These are phyloP conservation scores for Claviceps humidiphila DNA, from an alignment of 2,329 filamentous ascomycete genomes.

Conservation along the genomic window DNA sequence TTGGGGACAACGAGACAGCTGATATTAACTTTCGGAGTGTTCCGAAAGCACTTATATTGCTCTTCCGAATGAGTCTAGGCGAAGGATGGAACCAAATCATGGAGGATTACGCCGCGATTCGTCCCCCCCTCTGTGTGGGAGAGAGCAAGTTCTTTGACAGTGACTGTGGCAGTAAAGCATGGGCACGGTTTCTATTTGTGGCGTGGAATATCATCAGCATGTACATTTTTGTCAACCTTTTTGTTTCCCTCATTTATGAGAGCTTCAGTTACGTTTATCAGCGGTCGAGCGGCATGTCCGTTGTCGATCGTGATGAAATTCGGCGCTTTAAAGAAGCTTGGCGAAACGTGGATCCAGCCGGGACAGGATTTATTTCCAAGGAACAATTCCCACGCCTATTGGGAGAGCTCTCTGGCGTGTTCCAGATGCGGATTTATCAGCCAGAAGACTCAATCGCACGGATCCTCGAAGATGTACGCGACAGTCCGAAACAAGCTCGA, in stretches of 20 bases:
- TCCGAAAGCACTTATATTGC: conserved; percentile 80
- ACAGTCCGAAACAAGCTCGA: conserved; percentile 37
- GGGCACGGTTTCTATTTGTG: conserved; percentile 84
- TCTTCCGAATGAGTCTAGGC: conserved; percentile 86
- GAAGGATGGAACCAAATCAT: conserved; percentile 96
- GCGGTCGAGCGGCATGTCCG: conserved; percentile 80
- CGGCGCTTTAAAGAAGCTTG: conserved; percentile 96
- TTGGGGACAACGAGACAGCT: conserved; percentile 55
- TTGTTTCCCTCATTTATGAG: conserved; percentile 97
- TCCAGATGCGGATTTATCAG: conserved; percentile 94
- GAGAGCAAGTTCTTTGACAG: conserved; percentile 63
- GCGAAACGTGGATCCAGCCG: conserved; percentile 87
- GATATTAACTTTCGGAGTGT: conserved; percentile 91
- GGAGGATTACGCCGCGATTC: conserved; percentile 81
- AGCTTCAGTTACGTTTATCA: conserved; percentile 99
- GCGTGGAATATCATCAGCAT: conserved; percentile 99
- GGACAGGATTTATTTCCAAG: conserved; percentile 81
- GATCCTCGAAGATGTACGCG: conserved; percentile 73
- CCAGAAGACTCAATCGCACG: conserved; percentile 76
- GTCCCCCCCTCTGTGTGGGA: conserved; percentile 68
- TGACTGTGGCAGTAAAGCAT: conserved; percentile 82
- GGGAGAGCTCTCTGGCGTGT: conserved; percentile 85
- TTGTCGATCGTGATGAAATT: conserved; percentile 85
- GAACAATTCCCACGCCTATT: conserved; percentile 79
- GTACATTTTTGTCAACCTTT: conserved; percentile 98